phyloP scores from a whole-genome alignment of 2,329 filamentous ascomycete genomes.

The Mollisiaceae sp. region DNA sequence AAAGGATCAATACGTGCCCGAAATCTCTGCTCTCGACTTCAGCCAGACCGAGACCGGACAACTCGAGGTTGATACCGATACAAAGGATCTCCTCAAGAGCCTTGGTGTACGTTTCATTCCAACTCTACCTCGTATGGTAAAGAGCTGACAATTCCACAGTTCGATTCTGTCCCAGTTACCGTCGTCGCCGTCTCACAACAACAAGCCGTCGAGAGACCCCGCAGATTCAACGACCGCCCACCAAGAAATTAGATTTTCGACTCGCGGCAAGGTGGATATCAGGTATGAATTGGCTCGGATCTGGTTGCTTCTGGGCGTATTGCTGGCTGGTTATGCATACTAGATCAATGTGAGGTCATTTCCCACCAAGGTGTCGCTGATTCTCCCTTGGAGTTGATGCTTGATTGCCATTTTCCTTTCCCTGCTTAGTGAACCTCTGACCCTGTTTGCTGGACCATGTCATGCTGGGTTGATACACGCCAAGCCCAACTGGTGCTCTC shows the following conservation, averaged over 20 bases:
- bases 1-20: slow-evolving; percentile 99
- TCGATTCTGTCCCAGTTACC: slow-evolving; percentile 97
- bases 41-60: slow-evolving; percentile 92
- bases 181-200: slow-evolving; percentile 89
- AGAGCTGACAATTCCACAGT: slow-evolving; percentile 60
- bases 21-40: slow-evolving; percentile 98
- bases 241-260: slow-evolving; percentile 49
- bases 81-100: slow-evolving; percentile 98
- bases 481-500: background rate
- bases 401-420: slow-evolving; percentile 80
- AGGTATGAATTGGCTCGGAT: slow-evolving; percentile 36
- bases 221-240: slow-evolving; percentile 74
- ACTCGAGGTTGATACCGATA: slow-evolving; percentile 95
- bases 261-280: slow-evolving; percentile 22
- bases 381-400: slow-evolving; percentile 76
- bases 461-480: background rate
- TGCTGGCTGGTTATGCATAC: slow-evolving; percentile 46
- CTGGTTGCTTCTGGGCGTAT: slow-evolving; percentile 41
- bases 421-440: slow-evolving; percentile 27
- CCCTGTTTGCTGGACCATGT: background rate
- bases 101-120: slow-evolving; percentile 78
- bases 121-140: slow-evolving; percentile 2
- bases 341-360: slow-evolving; percentile 65
- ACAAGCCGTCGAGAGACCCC: slow-evolving; percentile 81
- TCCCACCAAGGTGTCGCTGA: slow-evolving; percentile 88